Percentiles rank a stretch among this genome's conserved stretches.
phyloP scores from a whole-genome alignment of 192 early-diverging fungal genomes.

The Allomyces arbusculus region DNA sequence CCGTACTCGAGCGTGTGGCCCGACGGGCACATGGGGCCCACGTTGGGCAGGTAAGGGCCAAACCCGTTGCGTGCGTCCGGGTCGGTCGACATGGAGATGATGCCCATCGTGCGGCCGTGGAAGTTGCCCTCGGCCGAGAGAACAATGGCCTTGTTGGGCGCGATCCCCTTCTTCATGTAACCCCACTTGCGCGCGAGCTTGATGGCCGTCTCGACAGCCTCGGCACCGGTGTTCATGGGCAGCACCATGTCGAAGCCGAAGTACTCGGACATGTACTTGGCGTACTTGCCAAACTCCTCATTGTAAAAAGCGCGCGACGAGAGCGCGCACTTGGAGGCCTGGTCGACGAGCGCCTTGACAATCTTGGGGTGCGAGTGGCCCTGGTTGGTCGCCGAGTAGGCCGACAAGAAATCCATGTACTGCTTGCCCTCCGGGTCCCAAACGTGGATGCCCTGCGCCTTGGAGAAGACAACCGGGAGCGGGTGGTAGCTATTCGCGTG shows the following conservation, averaged over 20 bases:
- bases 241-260: constrained; percentile 96
- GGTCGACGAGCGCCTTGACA: constrained; percentile 68
- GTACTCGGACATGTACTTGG: constrained; percentile 74
- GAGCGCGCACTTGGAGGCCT: constrained; percentile 65
- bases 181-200: constrained; percentile 97
- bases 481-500: constrained; percentile 67
- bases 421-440: constrained; percentile 78
- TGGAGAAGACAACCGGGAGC: constrained; percentile 74
- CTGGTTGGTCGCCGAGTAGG: constrained; percentile 73
- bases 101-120: constrained; percentile 83
- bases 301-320: constrained; percentile 95
- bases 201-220: constrained; percentile 95
- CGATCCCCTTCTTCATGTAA: constrained; percentile 73
- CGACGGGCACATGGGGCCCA: constrained; percentile 64
- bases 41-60: constrained; percentile 82
- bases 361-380: constrained; percentile 94
- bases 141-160: constrained; percentile 57
- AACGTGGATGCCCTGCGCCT: constrained; percentile 72
- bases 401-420: constrained; percentile 76
- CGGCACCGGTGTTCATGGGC: constrained; percentile 98
- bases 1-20: constrained; percentile 59
- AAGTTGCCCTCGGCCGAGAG: constrained; percentile 77
- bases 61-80: constrained; percentile 60
- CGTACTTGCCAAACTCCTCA: constrained; percentile 72
- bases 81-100: constrained; percentile 91